Percentiles rank a stretch among this genome's conserved stretches.
phyloP scores from a whole-genome alignment of 176 grass and related monocot genomes.

The Otatea glauca region DNA sequence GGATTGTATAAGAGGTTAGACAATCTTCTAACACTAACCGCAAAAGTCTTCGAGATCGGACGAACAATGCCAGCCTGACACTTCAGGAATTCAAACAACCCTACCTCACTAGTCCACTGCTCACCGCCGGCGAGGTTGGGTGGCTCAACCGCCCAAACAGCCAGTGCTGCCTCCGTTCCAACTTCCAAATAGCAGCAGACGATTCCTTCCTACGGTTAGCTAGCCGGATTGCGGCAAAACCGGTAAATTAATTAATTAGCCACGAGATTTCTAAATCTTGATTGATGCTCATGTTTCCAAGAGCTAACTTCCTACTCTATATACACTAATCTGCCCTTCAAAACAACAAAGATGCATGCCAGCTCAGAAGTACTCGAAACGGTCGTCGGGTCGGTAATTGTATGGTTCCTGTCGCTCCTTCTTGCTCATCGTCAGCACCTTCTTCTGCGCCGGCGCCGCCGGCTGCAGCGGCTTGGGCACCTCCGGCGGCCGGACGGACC shows the following conservation, averaged over 20 bases:
- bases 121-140: too few species aligned
- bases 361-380: constrained; percentile 74
- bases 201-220: background rate
- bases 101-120: too few species aligned
- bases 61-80: too few species aligned
- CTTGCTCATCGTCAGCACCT: constrained; percentile 50
- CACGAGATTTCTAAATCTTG: background rate
- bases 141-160: too few species aligned
- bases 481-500: constrained; percentile 82
- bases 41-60: too few species aligned
- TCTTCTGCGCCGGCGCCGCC: constrained; percentile 13
- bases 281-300: background rate
- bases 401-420: constrained; percentile 65
- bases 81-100: too few species aligned
- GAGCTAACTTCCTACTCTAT: background rate
- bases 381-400: constrained; percentile 40
- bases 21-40: too few species aligned
- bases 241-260: background rate
- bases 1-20: too few species aligned
- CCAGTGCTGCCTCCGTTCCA: too few species aligned
- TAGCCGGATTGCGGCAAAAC: background rate
- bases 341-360: background rate
- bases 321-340: constrained; percentile 20
- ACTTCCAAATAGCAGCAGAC: too few species aligned
- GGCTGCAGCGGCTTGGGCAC: constrained; percentile 41